phyloP scores from a whole-genome alignment of 208 protist species.

The Acanthamoeba castellanii region DNA sequence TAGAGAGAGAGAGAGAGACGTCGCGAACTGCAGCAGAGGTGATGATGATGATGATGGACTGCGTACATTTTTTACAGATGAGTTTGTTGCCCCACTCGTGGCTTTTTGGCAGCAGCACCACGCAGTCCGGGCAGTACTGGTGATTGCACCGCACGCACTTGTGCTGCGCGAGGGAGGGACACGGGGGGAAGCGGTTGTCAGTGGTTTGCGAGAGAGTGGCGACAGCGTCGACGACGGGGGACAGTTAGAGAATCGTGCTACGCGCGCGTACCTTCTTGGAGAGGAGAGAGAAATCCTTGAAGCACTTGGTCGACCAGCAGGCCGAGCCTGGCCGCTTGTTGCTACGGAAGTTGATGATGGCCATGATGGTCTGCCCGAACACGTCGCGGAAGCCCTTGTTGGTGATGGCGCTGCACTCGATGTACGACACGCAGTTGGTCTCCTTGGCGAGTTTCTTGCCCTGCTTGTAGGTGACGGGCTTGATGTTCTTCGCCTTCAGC shows the following conservation, averaged over 20 bases:
- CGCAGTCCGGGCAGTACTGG: constrained; percentile 54
- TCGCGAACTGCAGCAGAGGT: too few relatives aligned
- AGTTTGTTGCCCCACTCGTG: constrained; percentile 49
- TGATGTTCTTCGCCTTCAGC: constrained; percentile 16
- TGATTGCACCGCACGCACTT: constrained; percentile 55
- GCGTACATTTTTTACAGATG: constrained; percentile 52
- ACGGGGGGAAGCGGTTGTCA: too few relatives aligned
- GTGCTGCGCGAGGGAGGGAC: not conserved
- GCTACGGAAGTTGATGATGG: constrained; percentile 44
- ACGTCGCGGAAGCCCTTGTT: constrained; percentile 62
- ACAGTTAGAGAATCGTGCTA: not conserved
- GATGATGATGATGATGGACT: not conserved
- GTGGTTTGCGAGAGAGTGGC: not conserved
- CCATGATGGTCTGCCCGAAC: constrained; percentile 51
- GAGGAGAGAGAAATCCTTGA: constrained; percentile 5
- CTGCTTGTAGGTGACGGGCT: constrained; percentile 55
- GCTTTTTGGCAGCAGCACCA: constrained; percentile 33
- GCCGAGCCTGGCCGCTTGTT: constrained; percentile 36
- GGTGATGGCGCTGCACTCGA: constrained; percentile 58
- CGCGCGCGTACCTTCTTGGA: not conserved
- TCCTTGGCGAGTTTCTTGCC: constrained; percentile 62
- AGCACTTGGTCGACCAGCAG: constrained; percentile 59
- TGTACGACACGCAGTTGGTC: constrained; percentile 16
- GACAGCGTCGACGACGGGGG: not conserved
- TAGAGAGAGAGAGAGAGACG: too few relatives aligned